A percentile compares a stretch with the other conserved stretches of the same genome.
Evolutionary conservation across 2,329 filamentous ascomycete species (phyloP).

Genomic region (Aspergillus sp.): DNA sequence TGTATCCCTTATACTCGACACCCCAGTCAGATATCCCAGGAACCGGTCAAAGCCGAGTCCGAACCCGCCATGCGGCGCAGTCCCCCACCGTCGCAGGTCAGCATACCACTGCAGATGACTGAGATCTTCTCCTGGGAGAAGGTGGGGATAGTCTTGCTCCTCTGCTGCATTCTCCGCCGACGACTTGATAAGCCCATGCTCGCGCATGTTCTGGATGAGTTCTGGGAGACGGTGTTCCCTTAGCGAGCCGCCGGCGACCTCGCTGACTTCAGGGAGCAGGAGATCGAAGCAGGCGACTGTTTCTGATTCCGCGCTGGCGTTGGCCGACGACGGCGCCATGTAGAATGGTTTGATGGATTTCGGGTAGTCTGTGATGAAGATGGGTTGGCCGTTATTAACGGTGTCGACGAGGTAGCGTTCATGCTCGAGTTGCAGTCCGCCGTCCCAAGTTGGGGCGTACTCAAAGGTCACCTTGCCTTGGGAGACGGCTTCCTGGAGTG

Average conservation of each 20-base stretch:
- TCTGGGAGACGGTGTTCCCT: conserved; percentile 75
- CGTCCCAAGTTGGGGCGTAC: conserved; percentile 68
- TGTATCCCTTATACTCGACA: conserved; percentile 79
- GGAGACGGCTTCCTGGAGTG: conserved; percentile 61
- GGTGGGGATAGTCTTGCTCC: conserved; percentile 35
- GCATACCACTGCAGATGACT: conserved; percentile 78
- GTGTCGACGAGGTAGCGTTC: conserved; percentile 79
- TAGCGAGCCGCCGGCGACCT: conserved; percentile 85
- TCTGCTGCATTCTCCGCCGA: conserved; percentile 17
- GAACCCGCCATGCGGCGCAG: conserved; percentile 86
- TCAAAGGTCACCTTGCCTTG: conserved; percentile 58
- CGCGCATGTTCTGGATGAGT: conserved; percentile 69
- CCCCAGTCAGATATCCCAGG: conserved; percentile 77
- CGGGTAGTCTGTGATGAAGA: conserved; percentile 96
- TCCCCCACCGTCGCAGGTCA: conserved; percentile 86
- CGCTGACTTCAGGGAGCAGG: conserved; percentile 79
- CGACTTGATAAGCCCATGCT: conserved; percentile 58
- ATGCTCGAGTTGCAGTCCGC: conserved; percentile 84
- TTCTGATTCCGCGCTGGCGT: conserved; percentile 16
- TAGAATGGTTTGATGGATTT: conserved; percentile 88
- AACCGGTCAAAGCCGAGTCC: conserved; percentile 87
- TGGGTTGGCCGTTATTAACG: conserved; percentile 64
- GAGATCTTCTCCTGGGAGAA: conserved; percentile 39
- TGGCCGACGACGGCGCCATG: conserved; percentile 63
- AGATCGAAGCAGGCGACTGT: conserved; percentile 92